Evolutionary conservation across 768 basidiomycete species (phyloP).

Genomic region (Tricholoma sp.): DNA sequence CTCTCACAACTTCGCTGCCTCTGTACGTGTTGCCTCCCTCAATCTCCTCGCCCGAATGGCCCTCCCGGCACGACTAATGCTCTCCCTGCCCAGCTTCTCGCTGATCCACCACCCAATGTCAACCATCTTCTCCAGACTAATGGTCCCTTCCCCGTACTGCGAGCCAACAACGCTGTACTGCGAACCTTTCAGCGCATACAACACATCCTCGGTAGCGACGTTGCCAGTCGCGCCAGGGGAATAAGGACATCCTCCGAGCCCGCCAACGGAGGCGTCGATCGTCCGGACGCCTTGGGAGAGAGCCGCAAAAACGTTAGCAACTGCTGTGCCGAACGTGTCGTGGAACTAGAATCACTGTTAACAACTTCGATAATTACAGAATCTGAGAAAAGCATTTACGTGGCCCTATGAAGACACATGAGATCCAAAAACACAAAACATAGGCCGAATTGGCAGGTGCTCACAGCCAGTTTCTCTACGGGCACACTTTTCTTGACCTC

Average conservation of each 20-base stretch:
- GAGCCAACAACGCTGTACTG: constrained; percentile 49
- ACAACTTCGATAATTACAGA: background rate
- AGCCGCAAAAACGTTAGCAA: constrained; percentile 70
- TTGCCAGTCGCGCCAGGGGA: constrained; percentile 96
- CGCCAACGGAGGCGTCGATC: constrained; percentile 80
- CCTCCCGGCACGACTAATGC: constrained; percentile 70
- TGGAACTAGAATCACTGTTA: constrained; percentile 54
- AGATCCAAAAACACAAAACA: background rate
- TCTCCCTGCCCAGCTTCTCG: constrained; percentile 56
- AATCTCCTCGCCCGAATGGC: constrained; percentile 48
- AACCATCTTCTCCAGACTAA: constrained; percentile 63
- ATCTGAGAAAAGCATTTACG: constrained; percentile 29
- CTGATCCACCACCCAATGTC: constrained; percentile 85
- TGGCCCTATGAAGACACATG: constrained; percentile 38
- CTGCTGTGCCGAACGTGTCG: constrained; percentile 83
- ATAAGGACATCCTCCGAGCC: constrained; percentile 93
- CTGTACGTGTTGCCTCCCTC: background rate
- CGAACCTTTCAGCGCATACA: constrained; percentile 74
- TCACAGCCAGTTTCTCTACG: constrained; percentile 65
- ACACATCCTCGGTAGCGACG: constrained; percentile 87
- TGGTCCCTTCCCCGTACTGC: constrained; percentile 28
- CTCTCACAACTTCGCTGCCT: background rate
- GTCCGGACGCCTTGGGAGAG: constrained; percentile 73
- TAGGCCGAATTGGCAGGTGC: constrained; percentile 13
- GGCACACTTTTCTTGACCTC: constrained; percentile 59